Percentiles rank a stretch among this genome's conserved stretches.
Conservation (phyloP, 2,329 filamentous ascomycete species). For the Fusarium sp. region DNA sequence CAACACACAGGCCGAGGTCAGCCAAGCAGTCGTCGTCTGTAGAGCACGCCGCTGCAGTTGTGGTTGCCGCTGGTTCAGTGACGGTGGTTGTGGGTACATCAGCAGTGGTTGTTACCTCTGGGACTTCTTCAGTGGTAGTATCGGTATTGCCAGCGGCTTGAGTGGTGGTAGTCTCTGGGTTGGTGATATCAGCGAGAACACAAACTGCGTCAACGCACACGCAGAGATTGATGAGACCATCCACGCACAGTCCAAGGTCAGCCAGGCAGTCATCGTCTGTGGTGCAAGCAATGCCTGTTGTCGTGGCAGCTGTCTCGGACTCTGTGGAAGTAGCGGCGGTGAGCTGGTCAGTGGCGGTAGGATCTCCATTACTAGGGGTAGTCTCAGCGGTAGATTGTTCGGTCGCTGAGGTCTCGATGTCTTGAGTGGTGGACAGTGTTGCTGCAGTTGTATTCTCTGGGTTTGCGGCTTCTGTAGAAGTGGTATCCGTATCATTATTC, state of each 20-base stretch:
- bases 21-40: background rate
- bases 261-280: constrained; percentile 2
- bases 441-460: background rate
- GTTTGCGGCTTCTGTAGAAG: background rate
- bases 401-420: background rate
- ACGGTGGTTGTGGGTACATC: background rate
- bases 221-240: constrained; percentile 15
- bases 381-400: background rate
- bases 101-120: background rate
- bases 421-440: background rate
- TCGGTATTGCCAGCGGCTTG: too few species aligned
- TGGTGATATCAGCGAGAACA: background rate
- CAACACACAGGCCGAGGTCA: background rate
- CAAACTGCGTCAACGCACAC: constrained; percentile 12
- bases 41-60: background rate
- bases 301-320: background rate
- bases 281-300: background rate
- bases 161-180: background rate
- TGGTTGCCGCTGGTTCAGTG: background rate
- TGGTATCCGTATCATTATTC: background rate
- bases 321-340: background rate
- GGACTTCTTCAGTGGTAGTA: background rate
- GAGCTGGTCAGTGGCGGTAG: background rate
- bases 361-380: background rate
- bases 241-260: constrained; percentile 1